Percentiles rank a stretch among this genome's conserved stretches.
phyloP scores from a whole-genome alignment of 2,329 filamentous ascomycete genomes.

The Didymella arachidicola region DNA sequence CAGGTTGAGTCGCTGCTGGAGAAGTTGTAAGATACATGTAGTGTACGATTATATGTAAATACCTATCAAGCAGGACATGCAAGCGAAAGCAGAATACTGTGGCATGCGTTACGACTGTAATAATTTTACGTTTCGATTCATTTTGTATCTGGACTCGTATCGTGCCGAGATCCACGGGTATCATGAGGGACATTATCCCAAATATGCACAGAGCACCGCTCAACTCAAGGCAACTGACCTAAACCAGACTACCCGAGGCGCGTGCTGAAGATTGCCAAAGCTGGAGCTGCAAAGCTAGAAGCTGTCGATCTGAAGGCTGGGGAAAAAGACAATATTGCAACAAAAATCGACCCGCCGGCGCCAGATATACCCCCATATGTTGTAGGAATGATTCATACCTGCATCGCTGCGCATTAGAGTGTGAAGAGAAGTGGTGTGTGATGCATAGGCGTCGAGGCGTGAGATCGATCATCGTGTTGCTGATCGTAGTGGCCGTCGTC shows the following conservation, averaged over 20 bases:
- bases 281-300: slow-evolving; percentile 12
- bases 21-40: slow-evolving; percentile 21
- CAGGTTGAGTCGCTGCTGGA: slow-evolving; percentile 47
- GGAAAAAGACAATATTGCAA: slow-evolving; percentile 18
- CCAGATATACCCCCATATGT: slow-evolving; percentile 20
- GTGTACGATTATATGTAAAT: not conserved
- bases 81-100: not conserved
- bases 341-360: slow-evolving; percentile 8
- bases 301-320: not conserved
- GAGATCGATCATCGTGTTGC: slow-evolving; percentile 1
- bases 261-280: slow-evolving; percentile 13
- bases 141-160: slow-evolving; percentile 30
- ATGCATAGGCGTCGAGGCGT: slow-evolving; percentile 1
- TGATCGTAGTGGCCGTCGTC: slow-evolving; percentile 5
- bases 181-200: slow-evolving; percentile 30
- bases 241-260: slow-evolving; percentile 14
- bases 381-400: slow-evolving; percentile 24
- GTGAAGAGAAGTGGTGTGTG: slow-evolving; percentile 7
- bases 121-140: slow-evolving; percentile 30
- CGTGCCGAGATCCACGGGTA: slow-evolving; percentile 31
- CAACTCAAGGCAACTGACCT: slow-evolving; percentile 14
- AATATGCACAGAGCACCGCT: slow-evolving; percentile 31
- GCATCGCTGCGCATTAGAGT: slow-evolving; percentile 23
- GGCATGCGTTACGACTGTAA: slow-evolving; percentile 1
- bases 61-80: not conserved